A percentile compares a stretch with the other conserved stretches of the same genome.
phyloP scores from a whole-genome alignment of 2,329 filamentous ascomycete genomes.

The Ploettnerulaceae sp. region DNA sequence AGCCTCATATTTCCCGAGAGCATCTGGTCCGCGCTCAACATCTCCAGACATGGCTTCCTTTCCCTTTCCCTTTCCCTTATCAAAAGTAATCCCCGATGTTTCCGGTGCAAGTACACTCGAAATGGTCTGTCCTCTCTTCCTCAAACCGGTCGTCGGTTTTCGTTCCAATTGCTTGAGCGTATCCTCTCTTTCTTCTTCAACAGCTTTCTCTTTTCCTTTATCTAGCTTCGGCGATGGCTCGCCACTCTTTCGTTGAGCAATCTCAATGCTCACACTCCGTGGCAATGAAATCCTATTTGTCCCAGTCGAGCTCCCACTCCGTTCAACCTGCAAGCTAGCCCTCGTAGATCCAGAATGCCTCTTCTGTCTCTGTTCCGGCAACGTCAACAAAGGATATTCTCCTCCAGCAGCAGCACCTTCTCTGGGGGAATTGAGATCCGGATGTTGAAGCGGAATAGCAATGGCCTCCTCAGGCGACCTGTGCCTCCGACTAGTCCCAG shows the following conservation, averaged over 20 bases:
- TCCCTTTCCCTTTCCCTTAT: conserved; percentile 24
- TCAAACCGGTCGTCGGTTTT: conserved; percentile 13
- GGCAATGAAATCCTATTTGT: conserved; percentile 31
- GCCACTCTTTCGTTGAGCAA: conserved; percentile 28
- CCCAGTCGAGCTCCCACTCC: conserved; percentile 35
- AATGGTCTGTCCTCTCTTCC: conserved; percentile 20
- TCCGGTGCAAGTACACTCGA: conserved; percentile 3
- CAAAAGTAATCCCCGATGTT: conserved; percentile 25
- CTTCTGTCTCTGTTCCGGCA: conserved; percentile 52
- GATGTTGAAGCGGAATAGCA: conserved; percentile 32
- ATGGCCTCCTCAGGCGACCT: conserved; percentile 21
- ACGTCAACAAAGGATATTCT: conserved; percentile 48
- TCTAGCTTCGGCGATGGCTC: conserved; percentile 25
- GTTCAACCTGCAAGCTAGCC: conserved; percentile 43
- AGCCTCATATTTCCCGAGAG: conserved; percentile 22
- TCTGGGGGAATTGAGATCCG: conserved; percentile 24
- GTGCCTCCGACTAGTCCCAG: conserved; percentile 14
- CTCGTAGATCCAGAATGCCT: conserved; percentile 42
- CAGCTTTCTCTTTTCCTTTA: conserved; percentile 31
- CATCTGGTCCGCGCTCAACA: conserved; percentile 30
- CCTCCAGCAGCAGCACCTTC: conserved; percentile 28
- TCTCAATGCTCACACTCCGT: conserved; percentile 33
- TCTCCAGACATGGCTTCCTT: conserved; percentile 30
- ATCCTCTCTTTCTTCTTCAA: conserved; percentile 15
- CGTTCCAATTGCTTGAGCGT: conserved; percentile 5